Conservation (phyloP, 2,329 filamentous ascomycete species). For the Colletotrichum euphorbiae region DNA sequence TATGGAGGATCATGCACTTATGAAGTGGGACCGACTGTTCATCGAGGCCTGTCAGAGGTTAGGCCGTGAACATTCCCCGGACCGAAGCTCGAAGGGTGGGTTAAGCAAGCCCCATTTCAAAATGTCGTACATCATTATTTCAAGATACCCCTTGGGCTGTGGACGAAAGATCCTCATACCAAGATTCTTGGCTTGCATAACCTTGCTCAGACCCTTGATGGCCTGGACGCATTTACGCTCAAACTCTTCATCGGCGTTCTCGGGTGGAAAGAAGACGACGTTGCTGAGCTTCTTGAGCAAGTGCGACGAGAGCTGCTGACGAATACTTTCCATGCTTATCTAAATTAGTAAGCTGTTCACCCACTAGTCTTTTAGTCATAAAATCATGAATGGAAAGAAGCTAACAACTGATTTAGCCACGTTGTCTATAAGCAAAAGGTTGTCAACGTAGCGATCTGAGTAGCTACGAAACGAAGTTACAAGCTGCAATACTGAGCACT, state of each 20-base stretch:
- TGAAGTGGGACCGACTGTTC: slow-evolving; percentile 59
- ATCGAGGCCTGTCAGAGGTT: slow-evolving; percentile 52
- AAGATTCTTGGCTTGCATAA: neutral
- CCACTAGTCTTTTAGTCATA: too few relatives aligned
- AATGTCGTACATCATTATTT: neutral
- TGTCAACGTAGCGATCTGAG: too few relatives aligned
- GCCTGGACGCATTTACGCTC: neutral
- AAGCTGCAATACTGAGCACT: too few relatives aligned
- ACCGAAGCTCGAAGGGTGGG: neutral
- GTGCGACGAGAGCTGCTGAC: too few relatives aligned
- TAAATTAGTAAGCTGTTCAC: neutral
- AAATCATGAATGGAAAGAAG: too few relatives aligned
- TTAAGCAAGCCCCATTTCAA: neutral
- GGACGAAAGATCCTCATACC: neutral
- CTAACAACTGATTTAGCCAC: too few relatives aligned
- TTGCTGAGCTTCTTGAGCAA: too few relatives aligned
- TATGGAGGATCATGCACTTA: slow-evolving; percentile 54
- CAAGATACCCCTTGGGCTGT: neutral
- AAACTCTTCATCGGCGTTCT: neutral
- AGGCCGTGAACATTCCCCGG: neutral
- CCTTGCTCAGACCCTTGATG: neutral
- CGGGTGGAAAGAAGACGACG: neutral
- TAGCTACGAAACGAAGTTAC: too few relatives aligned
- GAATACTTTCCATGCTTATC: neutral
- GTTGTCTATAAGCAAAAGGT: too few relatives aligned